phyloP scores from a whole-genome alignment of 164 flowering plant genomes.

The Nelumbo lutea region DNA sequence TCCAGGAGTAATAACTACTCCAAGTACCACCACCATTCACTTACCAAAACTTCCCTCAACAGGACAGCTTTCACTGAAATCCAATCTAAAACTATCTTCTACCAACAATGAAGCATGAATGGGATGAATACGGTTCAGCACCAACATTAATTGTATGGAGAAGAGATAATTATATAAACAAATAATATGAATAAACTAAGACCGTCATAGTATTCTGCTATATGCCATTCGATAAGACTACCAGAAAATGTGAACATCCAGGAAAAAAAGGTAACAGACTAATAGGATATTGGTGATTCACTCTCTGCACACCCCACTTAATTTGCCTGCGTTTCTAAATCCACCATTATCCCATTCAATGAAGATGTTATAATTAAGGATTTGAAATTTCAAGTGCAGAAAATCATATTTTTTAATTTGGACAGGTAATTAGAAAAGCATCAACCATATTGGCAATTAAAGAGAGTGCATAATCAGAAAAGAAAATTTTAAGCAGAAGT shows the following conservation, averaged over 20 bases:
- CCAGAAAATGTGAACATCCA: background rate
- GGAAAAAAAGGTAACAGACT: background rate
- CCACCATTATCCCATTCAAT: background rate
- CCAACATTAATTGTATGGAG: no score
- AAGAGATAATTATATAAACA: no score
- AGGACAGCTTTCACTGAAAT: background rate
- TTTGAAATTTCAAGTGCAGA: background rate
- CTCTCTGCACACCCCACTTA: background rate
- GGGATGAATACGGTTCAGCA: no score
- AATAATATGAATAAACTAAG: no score
- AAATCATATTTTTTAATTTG: background rate
- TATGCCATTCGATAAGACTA: no score
- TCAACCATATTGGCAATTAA: background rate
- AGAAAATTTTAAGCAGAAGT: background rate
- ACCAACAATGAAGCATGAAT: no score
- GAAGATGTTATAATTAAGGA: background rate
- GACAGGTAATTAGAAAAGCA: background rate
- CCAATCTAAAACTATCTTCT: no score
- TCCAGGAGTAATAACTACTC: background rate
- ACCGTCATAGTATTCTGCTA: no score
- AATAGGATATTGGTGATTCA: background rate
- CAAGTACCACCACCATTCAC: background rate
- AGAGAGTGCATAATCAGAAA: background rate
- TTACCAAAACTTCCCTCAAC: background rate
- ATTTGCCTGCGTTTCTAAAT: background rate